Evolutionary conservation across 108 stramenopile species (phyloP), one percentile per base, ranked within the genome.

Genomic region (Pseudonitzschia multiseries): DNA sequence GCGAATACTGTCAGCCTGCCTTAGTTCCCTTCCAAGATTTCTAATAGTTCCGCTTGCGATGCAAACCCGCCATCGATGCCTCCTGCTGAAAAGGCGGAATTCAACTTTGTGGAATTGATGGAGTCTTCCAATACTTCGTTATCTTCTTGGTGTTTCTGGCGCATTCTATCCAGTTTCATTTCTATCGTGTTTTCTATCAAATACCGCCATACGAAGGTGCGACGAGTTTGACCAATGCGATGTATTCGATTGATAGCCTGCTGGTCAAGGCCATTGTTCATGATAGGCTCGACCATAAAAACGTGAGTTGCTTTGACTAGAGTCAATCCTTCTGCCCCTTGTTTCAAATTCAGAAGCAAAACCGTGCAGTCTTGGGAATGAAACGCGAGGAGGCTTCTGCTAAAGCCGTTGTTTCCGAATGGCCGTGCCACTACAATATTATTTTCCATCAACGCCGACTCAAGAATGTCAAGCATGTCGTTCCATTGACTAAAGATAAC

Each of bases 391-490:
- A 77, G 46, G 29, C 78, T 69, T 71, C 73, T 66, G 3, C 81
- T 84, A 64, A 88, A 48, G 6, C 60, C 15, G 4, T 36, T 29
- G 24, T 61, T 70, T 4, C 74, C 69, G 41, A 59, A 61, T 17
- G 87, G 85, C 43, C 89, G 69, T 8, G 81, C 77, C 50, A 75
- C 87, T 20, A 32, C 26, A 20, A 93, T 64, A 9, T 56, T 50
- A 61, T 90, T 93, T 43, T n/a, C 71, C 27, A 21, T 28, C 13
- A 94, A 56, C 4, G 86, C 90, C 61, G 74, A 42, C 46, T 86
- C 81, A n/a, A 93, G 85, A 71, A 96, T 83, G 48, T 84, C 83
- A n/a, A 94, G 78, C 90, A 93, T 93, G 32, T 94, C 90, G 18
- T 96, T 89, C 93, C 93, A 96, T 69, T 87, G 86, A 1, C 76